phyloP scores from a whole-genome alignment of 306 rosid genomes.

The Abrus pulchellus region DNA sequence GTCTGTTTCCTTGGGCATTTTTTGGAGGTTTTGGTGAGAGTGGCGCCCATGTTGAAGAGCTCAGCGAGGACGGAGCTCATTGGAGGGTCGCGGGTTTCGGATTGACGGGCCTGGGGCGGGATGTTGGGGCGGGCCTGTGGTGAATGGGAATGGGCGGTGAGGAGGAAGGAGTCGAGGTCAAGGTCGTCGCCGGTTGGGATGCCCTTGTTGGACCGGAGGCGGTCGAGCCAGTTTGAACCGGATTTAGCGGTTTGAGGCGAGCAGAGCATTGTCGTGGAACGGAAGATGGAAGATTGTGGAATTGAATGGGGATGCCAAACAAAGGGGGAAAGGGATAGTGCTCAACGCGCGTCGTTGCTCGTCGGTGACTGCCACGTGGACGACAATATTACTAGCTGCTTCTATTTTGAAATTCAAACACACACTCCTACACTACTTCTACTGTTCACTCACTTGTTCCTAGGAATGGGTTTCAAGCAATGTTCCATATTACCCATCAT shows the following conservation, averaged over 20 bases:
- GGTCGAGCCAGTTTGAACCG: constrained; percentile 85
- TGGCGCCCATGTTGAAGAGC: constrained; percentile 69
- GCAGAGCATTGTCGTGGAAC: constrained; percentile 66
- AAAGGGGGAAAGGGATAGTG: not conserved
- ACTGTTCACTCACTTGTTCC: no score
- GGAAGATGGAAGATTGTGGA: constrained; percentile 3
- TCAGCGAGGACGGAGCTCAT: constrained; percentile 69
- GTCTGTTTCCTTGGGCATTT: constrained; percentile 81
- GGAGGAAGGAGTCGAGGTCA: constrained; percentile 79
- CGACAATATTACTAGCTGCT: not conserved
- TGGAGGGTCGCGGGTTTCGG: constrained; percentile 40
- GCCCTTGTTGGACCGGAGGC: constrained; percentile 89
- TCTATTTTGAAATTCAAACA: constrained; percentile 46
- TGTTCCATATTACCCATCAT: no score
- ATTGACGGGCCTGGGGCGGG: constrained; percentile 33
- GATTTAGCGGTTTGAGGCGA: constrained; percentile 68
- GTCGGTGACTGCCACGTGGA: constrained; percentile 51
- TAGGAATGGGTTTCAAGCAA: no score
- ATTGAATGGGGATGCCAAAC: not conserved
- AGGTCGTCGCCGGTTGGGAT: constrained; percentile 68
- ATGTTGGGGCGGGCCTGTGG: constrained; percentile 23
- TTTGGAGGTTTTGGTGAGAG: constrained; percentile 51
- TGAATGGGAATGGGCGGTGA: constrained; percentile 48
- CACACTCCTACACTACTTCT: no score
- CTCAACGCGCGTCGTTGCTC: constrained; percentile 26